Conservation (phyloP, 176 grass and related monocot species). For the Ensete glaucum region DNA sequence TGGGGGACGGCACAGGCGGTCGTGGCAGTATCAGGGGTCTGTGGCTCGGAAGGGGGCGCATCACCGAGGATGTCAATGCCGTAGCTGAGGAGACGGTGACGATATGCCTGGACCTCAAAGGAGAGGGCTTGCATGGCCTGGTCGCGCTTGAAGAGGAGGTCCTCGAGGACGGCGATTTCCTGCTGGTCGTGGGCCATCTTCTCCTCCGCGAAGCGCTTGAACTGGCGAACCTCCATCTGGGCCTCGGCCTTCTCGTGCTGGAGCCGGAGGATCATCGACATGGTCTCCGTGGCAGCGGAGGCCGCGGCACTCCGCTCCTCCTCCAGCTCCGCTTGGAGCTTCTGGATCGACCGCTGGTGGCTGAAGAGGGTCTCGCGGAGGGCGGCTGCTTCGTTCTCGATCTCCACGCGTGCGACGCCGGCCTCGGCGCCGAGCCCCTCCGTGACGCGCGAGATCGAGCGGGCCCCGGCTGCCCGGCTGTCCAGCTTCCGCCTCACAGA, state of each 20-base stretch:
- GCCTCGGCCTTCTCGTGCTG: conserved; percentile 70
- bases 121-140: conserved; percentile 72
- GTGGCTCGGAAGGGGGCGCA: conserved; percentile 21
- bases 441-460: neutral
- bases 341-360: conserved; percentile 37
- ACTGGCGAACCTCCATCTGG: conserved; percentile 58
- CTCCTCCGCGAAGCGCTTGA: conserved; percentile 64
- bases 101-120: conserved; percentile 44
- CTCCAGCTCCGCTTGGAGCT: conserved; percentile 61
- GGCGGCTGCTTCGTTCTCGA: conserved; percentile 42
- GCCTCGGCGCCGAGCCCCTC: neutral
- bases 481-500: conserved; percentile 15
- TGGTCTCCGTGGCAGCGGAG: conserved; percentile 53
- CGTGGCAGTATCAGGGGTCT: conserved; percentile 14
- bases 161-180: conserved; percentile 53
- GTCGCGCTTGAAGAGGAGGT: conserved; percentile 63
- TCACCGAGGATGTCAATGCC: conserved; percentile 24
- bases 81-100: conserved; percentile 34
- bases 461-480: neutral
- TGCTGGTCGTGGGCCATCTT: conserved; percentile 70
- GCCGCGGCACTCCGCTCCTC: conserved; percentile 62
- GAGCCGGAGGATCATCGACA: conserved; percentile 80
- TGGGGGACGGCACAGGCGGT: neutral
- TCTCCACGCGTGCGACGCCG: conserved; percentile 14
- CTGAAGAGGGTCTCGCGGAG: conserved; percentile 48